Conservation (phyloP, 208 protist species). For the Leishmania amazonensis region DNA sequence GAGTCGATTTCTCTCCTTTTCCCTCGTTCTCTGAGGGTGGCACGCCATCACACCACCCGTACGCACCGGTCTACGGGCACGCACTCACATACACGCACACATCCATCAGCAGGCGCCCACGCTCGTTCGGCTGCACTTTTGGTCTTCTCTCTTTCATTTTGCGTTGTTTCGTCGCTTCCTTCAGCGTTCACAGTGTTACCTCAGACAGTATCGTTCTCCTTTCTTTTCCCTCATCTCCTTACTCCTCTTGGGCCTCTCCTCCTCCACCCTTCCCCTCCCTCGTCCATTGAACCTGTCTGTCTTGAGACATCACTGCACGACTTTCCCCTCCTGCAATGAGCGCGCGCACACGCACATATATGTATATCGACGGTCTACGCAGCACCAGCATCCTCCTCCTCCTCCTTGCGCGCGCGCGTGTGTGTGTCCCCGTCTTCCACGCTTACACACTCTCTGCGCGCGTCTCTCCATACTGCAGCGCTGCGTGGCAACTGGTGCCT, state of each 20-base stretch:
- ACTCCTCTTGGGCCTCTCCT: neutral
- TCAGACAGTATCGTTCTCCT: too few species aligned
- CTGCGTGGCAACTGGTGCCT: neutral
- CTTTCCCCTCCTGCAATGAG: neutral
- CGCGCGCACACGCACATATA: neutral
- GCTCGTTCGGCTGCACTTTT: neutral
- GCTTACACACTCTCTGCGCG: neutral
- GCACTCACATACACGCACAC: neutral
- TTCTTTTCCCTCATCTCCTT: too few species aligned
- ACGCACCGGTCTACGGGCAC: neutral
- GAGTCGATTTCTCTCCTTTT: neutral
- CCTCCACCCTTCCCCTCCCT: neutral
- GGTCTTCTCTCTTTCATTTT: neutral
- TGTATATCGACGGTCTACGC: neutral
- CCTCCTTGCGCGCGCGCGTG: neutral
- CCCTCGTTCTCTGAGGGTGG: neutral
- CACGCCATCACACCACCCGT: neutral
- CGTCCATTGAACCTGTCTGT: neutral
- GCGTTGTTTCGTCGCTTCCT: too few species aligned
- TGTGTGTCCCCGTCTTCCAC: neutral
- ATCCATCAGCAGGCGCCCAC: neutral
- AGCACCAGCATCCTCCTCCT: neutral
- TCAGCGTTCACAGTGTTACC: too few species aligned
- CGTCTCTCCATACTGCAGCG: neutral
- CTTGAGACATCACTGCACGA: neutral